Percentiles rank a stretch among this genome's conserved stretches.
Conservation (phyloP, 768 basidiomycete genomes). For the Crassisporium funariophilum region DNA sequence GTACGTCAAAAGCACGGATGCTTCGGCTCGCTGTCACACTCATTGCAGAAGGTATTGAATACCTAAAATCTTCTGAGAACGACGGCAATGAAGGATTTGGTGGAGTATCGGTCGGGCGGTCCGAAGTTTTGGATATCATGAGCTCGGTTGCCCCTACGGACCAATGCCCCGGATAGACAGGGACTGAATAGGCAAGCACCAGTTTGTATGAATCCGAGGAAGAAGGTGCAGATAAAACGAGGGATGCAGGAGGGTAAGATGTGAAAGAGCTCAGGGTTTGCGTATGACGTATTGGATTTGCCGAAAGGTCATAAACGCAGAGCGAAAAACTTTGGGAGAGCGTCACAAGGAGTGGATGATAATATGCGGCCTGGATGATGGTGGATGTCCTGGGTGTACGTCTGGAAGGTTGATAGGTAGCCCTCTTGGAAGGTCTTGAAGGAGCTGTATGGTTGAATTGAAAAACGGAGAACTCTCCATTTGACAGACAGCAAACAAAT, state of each 20-base stretch:
- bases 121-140: slow-evolving; percentile 49
- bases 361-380: slow-evolving; percentile 69
- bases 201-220: slow-evolving; percentile 67
- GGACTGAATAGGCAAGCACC: slow-evolving; percentile 71
- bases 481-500: slow-evolving; percentile 63
- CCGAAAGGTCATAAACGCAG: slow-evolving; percentile 71
- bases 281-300: slow-evolving; percentile 49
- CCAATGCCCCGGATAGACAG: slow-evolving; percentile 84
- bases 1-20: slow-evolving; percentile 69
- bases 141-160: slow-evolving; percentile 77
- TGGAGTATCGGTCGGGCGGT: slow-evolving; percentile 18
- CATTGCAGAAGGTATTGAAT: slow-evolving; percentile 33
- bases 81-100: slow-evolving; percentile 21
- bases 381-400: slow-evolving; percentile 42
- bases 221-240: slow-evolving; percentile 72
- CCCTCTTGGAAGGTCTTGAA: slow-evolving; percentile 41
- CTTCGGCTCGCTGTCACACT: slow-evolving; percentile 60
- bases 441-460: slow-evolving; percentile 49
- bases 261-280: slow-evolving; percentile 79
- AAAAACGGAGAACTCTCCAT: slow-evolving; percentile 68
- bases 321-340: slow-evolving; percentile 69
- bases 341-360: slow-evolving; percentile 76
- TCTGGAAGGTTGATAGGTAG: slow-evolving; percentile 50
- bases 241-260: slow-evolving; percentile 75
- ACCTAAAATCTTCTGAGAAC: slow-evolving; percentile 26